These are phyloP conservation scores for Lentinula lateritia DNA, from an alignment of 768 basidiomycete species.

Conservation along the genomic window DNA sequence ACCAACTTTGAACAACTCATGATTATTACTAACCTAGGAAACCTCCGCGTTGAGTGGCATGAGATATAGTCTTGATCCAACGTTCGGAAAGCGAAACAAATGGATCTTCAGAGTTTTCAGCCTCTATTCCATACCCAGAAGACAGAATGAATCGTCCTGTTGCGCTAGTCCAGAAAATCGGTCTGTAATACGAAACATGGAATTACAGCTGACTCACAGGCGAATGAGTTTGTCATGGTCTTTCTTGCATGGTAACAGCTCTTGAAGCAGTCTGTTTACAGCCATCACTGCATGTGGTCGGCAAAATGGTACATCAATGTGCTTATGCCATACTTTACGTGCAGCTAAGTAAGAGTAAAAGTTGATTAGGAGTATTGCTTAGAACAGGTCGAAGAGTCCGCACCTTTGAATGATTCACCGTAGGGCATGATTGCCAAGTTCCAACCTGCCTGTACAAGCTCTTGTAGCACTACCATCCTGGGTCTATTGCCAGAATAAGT, in stretches of 20 bases:
- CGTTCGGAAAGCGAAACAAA: slow-evolving; percentile 4
- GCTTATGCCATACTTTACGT: slow-evolving; percentile 1
- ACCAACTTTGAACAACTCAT: no score
- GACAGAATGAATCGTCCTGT: slow-evolving; percentile 5
- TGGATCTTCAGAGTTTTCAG: slow-evolving; percentile 3
- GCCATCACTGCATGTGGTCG: slow-evolving; percentile 1
- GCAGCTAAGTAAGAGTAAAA: background rate
- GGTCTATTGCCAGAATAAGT: background rate
- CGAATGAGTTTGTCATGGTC: slow-evolving; percentile 2
- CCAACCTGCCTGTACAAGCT: slow-evolving; percentile 2
- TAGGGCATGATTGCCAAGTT: slow-evolving; percentile 1
- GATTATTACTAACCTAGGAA: background rate
- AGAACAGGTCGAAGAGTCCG: background rate
- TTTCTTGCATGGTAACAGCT: background rate
- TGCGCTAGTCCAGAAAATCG: background rate
- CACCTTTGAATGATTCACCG: background rate
- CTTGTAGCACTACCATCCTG: slow-evolving; percentile 1
- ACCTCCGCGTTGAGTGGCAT: slow-evolving; percentile 1
- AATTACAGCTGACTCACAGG: background rate
- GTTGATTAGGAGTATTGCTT: background rate
- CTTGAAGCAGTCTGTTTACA: background rate
- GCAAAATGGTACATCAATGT: slow-evolving; percentile 2
- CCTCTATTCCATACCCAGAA: slow-evolving; percentile 5
- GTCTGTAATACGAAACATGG: no score
- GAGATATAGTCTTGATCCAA: background rate